These are phyloP conservation scores for Apiospora koreana DNA, from an alignment of 2,329 filamentous ascomycete species.

Conservation along the genomic window DNA sequence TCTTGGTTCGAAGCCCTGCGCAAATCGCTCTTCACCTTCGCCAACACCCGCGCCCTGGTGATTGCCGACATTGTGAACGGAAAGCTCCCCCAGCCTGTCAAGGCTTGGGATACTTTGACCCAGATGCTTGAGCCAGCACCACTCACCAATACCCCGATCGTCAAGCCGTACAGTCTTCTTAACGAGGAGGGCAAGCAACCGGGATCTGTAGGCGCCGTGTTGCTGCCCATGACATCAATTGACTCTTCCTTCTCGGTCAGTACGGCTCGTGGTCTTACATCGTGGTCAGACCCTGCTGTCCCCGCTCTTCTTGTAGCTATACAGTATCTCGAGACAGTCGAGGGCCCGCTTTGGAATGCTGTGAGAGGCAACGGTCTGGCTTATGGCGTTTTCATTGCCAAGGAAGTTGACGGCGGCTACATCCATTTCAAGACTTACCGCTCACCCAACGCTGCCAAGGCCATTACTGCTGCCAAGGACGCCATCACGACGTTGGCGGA, in stretches of 20 bases:
- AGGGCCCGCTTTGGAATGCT: slow-evolving; percentile 92
- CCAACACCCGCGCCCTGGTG: slow-evolving; percentile 84
- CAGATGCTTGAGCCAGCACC: slow-evolving; percentile 46
- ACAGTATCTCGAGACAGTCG: slow-evolving; percentile 88
- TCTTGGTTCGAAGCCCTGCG: slow-evolving; percentile 77
- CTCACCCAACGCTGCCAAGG: slow-evolving; percentile 85
- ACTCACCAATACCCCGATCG: slow-evolving; percentile 66
- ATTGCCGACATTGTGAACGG: slow-evolving; percentile 69
- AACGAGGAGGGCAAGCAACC: slow-evolving; percentile 74
- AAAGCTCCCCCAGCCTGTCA: slow-evolving; percentile 73
- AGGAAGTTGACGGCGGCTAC: slow-evolving; percentile 76
- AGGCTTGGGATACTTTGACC: slow-evolving; percentile 72
- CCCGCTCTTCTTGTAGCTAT: slow-evolving; percentile 86
- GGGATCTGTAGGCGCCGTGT: slow-evolving; percentile 71
- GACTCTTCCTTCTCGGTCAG: slow-evolving; percentile 89
- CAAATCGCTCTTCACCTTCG: slow-evolving; percentile 73
- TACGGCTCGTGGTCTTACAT: slow-evolving; percentile 71
- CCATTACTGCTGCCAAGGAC: slow-evolving; percentile 74
- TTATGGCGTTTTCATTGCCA: slow-evolving; percentile 81
- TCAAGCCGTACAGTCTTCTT: slow-evolving; percentile 69
- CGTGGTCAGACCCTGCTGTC: slow-evolving; percentile 74
- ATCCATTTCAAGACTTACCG: slow-evolving; percentile 87
- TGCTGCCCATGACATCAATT: slow-evolving; percentile 88
- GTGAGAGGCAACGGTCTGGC: slow-evolving; percentile 92
- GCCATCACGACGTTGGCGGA: slow-evolving; percentile 75